Evolutionary conservation across 169 alveolate species (phyloP).

Genomic region (Pseudocohnilembus persalinus): DNA sequence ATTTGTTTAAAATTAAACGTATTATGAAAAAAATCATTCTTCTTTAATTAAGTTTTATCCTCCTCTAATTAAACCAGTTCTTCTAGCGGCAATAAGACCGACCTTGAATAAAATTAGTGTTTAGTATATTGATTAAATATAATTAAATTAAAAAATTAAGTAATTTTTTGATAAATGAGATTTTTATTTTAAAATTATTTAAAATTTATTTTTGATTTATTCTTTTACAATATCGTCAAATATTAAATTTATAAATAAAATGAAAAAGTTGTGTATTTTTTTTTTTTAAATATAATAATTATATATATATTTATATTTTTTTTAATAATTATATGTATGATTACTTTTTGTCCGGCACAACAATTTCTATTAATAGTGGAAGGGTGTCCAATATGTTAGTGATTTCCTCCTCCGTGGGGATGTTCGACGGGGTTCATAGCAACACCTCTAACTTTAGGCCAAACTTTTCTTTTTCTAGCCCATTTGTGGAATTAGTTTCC

Average conservation of each 20-base stretch:
- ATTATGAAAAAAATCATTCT: no score
- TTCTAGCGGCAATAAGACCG: constrained; percentile 99
- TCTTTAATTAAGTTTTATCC: constrained; percentile 53
- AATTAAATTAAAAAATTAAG: not conserved
- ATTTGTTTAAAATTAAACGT: no score
- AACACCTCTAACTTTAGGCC: constrained; percentile 99
- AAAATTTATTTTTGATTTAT: no score
- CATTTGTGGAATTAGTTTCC: constrained; percentile 98
- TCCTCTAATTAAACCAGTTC: constrained; percentile 99
- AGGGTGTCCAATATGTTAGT: constrained; percentile 99
- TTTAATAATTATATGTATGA: not conserved
- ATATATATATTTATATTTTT: no score
- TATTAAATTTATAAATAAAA: no score
- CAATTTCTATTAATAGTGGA: constrained; percentile 97
- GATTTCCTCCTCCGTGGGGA: constrained; percentile 99
- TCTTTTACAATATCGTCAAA: no score
- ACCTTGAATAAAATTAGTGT: constrained; percentile 60
- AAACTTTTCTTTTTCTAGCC: constrained; percentile 98
- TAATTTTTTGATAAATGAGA: no score
- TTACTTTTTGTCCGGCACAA: constrained; percentile 97
- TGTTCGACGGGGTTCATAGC: constrained; percentile 99
- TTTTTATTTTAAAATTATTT: no score
- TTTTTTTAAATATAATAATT: no score
- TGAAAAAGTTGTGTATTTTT: no score
- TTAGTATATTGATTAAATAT: not conserved